Evolutionary conservation across 352 stramenopile genomes (phyloP), one percentile per base, ranked within the genome.

Genomic region (Globisporangium barbulae): DNA sequence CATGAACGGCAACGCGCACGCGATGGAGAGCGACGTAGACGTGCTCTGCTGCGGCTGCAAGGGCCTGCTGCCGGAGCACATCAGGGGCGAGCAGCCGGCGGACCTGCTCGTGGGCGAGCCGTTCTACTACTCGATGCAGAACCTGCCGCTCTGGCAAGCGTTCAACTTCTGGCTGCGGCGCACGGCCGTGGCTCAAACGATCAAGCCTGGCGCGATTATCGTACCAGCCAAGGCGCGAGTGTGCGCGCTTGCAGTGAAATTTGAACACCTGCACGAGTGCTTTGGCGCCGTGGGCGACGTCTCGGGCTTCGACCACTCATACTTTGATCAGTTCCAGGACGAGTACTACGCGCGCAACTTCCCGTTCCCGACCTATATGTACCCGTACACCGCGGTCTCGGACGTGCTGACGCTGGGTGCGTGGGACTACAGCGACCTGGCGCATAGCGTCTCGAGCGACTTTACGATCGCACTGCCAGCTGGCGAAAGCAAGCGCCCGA

Each of bases 121-220:
- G 1, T 94, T 94, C 59, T 94, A 91, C 78, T 94, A 94, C 67
- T 82, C 83, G 53, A 94, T 94, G 85, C 85, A 94, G 71, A 94
- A 92, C 62, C 70, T 94, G 10, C 81, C 83, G 35, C 69, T 92
- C 0, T 94, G 85, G 85, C 79, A 91, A 52, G 81, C 83, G 28
- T 80, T 91, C 65, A 94, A 94, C 81, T 94, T 91, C 56, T 94
- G 85, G 85, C 68, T 91, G 13, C 81, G 83, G 10, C 79, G 85
- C 6, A 81, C 81, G 7, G 81, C 80, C 2, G 72, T 93, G 13
- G 60, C 74, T 19, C 44, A 53, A 5, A 59, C 88, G 9, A 39
- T 94, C 17, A 44, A 70, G 10, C 53, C 67, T 0, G 65, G 81
- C 17, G 81, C 80, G 7, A 55, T 74, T 6, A 68, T 91, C 19